Conservation (phyloP, 768 basidiomycete species). For the Tulasnella sp. region DNA sequence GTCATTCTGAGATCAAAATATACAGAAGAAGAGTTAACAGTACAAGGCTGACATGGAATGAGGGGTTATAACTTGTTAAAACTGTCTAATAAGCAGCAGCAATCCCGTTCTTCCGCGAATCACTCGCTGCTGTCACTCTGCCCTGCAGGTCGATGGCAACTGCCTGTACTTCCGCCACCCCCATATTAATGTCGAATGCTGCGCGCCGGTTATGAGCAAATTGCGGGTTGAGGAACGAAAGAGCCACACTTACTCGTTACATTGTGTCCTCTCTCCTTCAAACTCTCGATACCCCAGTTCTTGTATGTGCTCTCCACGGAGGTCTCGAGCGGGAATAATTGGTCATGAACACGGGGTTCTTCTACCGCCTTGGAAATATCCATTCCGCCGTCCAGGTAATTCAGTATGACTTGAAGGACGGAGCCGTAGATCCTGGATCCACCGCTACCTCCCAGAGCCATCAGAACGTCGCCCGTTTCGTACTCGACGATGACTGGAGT, state of each 20-base stretch:
- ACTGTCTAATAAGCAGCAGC: slow-evolving; percentile 65
- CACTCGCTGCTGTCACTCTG: slow-evolving; percentile 67
- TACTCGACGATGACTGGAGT: slow-evolving; percentile 73
- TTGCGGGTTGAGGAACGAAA: not conserved
- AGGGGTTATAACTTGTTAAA: not conserved
- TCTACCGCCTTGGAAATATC: slow-evolving; percentile 79
- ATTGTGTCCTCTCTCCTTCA: slow-evolving; percentile 61
- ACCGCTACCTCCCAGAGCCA: slow-evolving; percentile 77
- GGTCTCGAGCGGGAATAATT: slow-evolving; percentile 62
- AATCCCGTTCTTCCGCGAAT: slow-evolving; percentile 88
- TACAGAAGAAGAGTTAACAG: not conserved
- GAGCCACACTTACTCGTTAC: slow-evolving; percentile 44
- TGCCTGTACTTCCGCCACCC: slow-evolving; percentile 68
- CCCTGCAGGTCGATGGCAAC: slow-evolving; percentile 46
- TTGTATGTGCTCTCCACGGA: slow-evolving; percentile 59
- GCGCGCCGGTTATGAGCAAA: not conserved
- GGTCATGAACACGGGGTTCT: slow-evolving; percentile 73
- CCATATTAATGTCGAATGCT: slow-evolving; percentile 62
- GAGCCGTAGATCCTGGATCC: slow-evolving; percentile 79
- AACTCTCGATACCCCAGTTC: slow-evolving; percentile 43
- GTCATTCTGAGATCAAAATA: not conserved
- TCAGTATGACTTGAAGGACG: slow-evolving; percentile 61
- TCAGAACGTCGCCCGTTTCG: slow-evolving; percentile 59
- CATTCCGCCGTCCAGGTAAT: slow-evolving; percentile 61
- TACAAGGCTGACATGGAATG: not conserved